Base-by-base conservation (phyloP, 202 grass and related monocot genomes). In the Schoenoplectus triqueter region DNA sequence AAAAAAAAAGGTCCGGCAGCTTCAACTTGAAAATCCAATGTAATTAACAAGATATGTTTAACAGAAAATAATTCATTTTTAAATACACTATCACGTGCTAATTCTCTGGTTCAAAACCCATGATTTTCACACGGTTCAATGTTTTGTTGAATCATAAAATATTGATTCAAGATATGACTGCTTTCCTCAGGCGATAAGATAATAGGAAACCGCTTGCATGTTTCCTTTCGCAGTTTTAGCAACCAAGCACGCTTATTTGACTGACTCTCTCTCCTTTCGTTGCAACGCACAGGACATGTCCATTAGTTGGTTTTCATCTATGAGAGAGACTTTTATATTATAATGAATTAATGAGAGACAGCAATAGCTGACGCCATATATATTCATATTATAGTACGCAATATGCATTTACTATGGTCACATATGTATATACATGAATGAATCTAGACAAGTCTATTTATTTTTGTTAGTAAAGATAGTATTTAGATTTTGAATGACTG, bases 121-220 rank as follows among this genome's bases (percentile, higher is more conserved):
- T 77, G 73, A 21, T 31, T 40, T 55, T 77, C 73, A 77, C 21
- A 39, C 18, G 21, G 15, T 77, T 78, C 73, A 42, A 78, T 78
- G 21, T 59, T 10, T 78, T 39, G 21, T 31, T 56, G 6, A 14
- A 78, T 59, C 13, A 57, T 9, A 9, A 10, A 5, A 78, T n/a
- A 2, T 15, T 42, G 11, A 22, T 41, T 78, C 52, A 78, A 78
- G 6, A 42, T 78, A 73, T 46, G 45, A 47, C 45, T 47, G 45
- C 45, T 47, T 47, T 47, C 5, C 31, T 31, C 31, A 31, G 31
- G 31, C 31, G 31, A 31, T 31, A 31, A 31, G 5, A 47, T 47
- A 47, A 47, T 47, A 62, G 59, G 59, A 62, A 62, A 15, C 15
- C n/a, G 59, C 59, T n/a, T 62, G 6, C 59, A 62, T 18, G n/a